Evolutionary conservation across 2,329 filamentous ascomycete genomes (phyloP).

Genomic region (Fusarium cyanostomum): DNA sequence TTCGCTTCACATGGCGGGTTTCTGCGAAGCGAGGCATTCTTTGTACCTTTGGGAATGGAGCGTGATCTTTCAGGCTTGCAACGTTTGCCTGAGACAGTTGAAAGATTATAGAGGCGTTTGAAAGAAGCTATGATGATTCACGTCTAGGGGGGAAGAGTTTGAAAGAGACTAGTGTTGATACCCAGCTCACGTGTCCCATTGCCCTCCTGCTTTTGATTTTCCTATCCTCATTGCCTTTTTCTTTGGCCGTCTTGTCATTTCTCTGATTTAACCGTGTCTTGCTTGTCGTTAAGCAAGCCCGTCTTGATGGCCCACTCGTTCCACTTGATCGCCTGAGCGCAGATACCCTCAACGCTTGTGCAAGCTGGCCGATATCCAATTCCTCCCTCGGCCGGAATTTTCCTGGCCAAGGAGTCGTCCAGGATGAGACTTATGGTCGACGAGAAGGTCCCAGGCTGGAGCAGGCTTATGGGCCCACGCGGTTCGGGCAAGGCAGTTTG

Average conservation of each 20-base stretch:
- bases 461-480: slow-evolving; percentile 46
- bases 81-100: slow-evolving; percentile 1
- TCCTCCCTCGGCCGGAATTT: slow-evolving; percentile 51
- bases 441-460: slow-evolving; percentile 54
- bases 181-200: slow-evolving; percentile 1
- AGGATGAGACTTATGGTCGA: slow-evolving; percentile 50
- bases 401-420: slow-evolving; percentile 51
- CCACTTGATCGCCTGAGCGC: slow-evolving; percentile 52
- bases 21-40: slow-evolving; percentile 10
- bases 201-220: slow-evolving; percentile 28
- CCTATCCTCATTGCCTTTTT: background rate
- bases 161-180: slow-evolving; percentile 33
- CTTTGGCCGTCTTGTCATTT: background rate
- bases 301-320: slow-evolving; percentile 43
- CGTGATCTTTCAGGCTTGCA: background rate
- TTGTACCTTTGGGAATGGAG: slow-evolving; percentile 12
- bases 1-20: background rate
- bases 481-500: slow-evolving; percentile 45
- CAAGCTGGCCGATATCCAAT: slow-evolving; percentile 52
- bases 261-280: background rate
- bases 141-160: slow-evolving; percentile 12
- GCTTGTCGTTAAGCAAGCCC: background rate
- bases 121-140: slow-evolving; percentile 29
- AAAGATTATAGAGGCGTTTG: slow-evolving; percentile 31
- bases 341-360: slow-evolving; percentile 54